A percentile compares a stretch with the other conserved stretches of the same genome.
phyloP scores from a whole-genome alignment of 805 yeast genomes.

The Candida krabiensis region DNA sequence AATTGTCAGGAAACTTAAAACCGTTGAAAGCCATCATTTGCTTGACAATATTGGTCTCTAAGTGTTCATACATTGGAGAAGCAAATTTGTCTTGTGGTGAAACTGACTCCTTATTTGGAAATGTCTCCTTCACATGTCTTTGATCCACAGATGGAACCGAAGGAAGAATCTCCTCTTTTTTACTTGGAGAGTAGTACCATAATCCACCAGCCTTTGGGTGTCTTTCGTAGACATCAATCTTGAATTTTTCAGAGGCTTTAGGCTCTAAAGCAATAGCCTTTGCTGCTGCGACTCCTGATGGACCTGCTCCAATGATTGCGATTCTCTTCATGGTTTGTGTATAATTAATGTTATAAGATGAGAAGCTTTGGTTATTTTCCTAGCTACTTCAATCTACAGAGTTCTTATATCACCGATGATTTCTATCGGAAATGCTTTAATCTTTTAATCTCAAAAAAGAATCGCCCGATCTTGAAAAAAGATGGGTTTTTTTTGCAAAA shows the following conservation, averaged over 20 bases:
- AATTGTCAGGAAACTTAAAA: conserved; percentile 32
- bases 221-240: conserved; percentile 33
- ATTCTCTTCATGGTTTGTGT: conserved; percentile 17
- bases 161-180: conserved; percentile 22
- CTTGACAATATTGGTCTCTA: conserved; percentile 35
- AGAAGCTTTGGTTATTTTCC: no score
- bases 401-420: no score
- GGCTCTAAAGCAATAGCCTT: conserved; percentile 35
- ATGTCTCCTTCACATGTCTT: conserved; percentile 16
- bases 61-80: conserved; percentile 36
- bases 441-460: no score
- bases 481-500: no score
- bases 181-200: conserved; percentile 33
- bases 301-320: conserved; percentile 38
- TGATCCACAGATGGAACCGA: conserved; percentile 25
- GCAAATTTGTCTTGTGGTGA: conserved; percentile 18
- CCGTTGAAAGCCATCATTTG: conserved; percentile 33
- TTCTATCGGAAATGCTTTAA: no score
- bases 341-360: no score
- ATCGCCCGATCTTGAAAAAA: no score
- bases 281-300: conserved; percentile 34
- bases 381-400: conserved; percentile 2
- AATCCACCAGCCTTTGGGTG: conserved; percentile 33
- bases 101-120: conserved; percentile 11
- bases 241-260: conserved; percentile 18